Conservation (phyloP, 2,329 filamentous ascomycete genomes). For the Arachnomyces sp. region DNA sequence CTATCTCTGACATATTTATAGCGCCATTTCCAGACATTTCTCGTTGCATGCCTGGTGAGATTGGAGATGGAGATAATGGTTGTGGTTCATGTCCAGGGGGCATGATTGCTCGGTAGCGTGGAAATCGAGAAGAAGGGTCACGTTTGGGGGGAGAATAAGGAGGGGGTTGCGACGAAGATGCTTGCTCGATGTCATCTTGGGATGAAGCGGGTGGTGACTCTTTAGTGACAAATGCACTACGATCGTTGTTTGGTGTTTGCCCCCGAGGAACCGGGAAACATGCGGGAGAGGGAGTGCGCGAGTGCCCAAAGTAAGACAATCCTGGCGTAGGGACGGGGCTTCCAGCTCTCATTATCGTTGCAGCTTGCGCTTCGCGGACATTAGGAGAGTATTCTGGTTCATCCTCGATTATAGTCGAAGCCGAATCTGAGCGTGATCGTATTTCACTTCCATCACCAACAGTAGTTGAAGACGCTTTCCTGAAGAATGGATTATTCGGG, state of each 20-base stretch:
- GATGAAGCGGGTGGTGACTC: constrained; percentile 3
- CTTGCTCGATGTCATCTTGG: constrained; percentile 12
- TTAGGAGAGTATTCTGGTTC: constrained; percentile 21
- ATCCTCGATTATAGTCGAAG: constrained; percentile 22
- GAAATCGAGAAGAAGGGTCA: constrained; percentile 12
- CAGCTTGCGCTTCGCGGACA: constrained; percentile 21
- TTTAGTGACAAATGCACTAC: background rate
- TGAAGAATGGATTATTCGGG: constrained; percentile 16
- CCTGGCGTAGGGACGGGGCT: constrained; percentile 1
- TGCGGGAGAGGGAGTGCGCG: background rate
- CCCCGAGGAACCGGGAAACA: too few species aligned
- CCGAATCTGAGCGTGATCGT: constrained; percentile 14
- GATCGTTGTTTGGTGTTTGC: too few species aligned
- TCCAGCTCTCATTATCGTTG: constrained; percentile 17
- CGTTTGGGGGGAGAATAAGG: constrained; percentile 41
- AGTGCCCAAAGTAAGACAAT: background rate
- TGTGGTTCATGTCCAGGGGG: constrained; percentile 47
- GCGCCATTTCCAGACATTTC: constrained; percentile 56
- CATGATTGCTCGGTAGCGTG: constrained; percentile 50
- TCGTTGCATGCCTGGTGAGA: constrained; percentile 54
- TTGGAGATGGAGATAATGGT: constrained; percentile 51
- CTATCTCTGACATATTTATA: constrained; percentile 53
- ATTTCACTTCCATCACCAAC: constrained; percentile 10
- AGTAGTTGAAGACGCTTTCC: constrained; percentile 13
- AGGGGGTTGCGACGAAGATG: constrained; percentile 41